Conservation (phyloP, 257 asterid genomes). For the Echites panduratus region DNA sequence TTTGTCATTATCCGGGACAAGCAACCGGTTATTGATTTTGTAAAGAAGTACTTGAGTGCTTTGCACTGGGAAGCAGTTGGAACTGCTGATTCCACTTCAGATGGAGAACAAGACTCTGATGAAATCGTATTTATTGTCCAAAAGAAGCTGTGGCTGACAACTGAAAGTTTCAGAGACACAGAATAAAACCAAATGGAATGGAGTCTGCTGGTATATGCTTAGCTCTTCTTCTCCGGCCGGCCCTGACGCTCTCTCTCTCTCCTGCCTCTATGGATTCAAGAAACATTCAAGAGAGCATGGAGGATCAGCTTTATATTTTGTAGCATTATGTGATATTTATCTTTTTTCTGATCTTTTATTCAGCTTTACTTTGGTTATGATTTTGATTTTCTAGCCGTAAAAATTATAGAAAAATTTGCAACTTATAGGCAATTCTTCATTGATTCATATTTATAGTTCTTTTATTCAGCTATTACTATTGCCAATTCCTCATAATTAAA, state of each 20-base stretch:
- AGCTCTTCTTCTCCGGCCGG: constrained; percentile 12
- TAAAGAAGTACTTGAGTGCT: constrained; percentile 65
- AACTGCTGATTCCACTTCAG: constrained; percentile 43
- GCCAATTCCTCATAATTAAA: background rate
- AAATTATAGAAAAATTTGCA: constrained; percentile 19
- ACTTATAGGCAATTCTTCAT: constrained; percentile 10
- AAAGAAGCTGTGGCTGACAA: constrained; percentile 87
- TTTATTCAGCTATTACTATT: constrained; percentile 19
- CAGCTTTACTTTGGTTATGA: constrained; percentile 6
- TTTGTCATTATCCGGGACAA: constrained; percentile 65
- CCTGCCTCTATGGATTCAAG: constrained; percentile 37
- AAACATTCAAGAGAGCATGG: constrained; percentile 26
- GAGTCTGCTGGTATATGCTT: background rate
- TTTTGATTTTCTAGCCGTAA: constrained; percentile 28
- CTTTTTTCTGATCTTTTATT: constrained; percentile 1
- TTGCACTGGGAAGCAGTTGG: constrained; percentile 90
- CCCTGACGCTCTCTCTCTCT: constrained; percentile 24
- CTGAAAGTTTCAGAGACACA: constrained; percentile 70
- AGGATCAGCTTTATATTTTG: constrained; percentile 27
- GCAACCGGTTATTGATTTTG: constrained; percentile 68
- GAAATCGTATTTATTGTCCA: constrained; percentile 55
- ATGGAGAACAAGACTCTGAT: constrained; percentile 56
- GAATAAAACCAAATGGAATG: constrained; percentile 31
- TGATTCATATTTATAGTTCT: constrained; percentile 23
- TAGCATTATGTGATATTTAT: constrained; percentile 30